Conservation (phyloP, 1,284 basidiomycete species). For the Tilletia horrida region DNA sequence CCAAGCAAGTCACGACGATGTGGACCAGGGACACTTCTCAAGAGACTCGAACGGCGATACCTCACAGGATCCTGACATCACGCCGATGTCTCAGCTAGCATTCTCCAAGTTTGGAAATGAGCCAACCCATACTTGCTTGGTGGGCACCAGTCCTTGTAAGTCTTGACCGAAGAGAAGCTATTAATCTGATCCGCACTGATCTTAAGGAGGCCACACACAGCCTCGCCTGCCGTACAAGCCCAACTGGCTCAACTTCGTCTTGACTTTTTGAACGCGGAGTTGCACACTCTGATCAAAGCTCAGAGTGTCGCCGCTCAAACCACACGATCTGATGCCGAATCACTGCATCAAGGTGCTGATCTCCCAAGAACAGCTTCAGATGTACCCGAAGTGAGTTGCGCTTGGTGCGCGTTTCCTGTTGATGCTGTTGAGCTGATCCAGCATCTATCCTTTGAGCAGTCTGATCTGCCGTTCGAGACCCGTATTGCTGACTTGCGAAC, state of each 20-base stretch:
- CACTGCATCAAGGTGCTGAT: too few species aligned
- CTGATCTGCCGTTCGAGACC: not conserved
- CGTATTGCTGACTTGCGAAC: constrained; percentile 30
- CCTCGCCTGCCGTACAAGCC: constrained; percentile 70
- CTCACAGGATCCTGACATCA: not conserved
- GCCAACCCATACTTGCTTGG: constrained; percentile 75
- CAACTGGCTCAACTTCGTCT: constrained; percentile 64
- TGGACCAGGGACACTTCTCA: constrained; percentile 13
- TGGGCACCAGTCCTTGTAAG: constrained; percentile 35
- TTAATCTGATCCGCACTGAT: not conserved
- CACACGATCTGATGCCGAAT: too few species aligned
- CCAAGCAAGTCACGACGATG: constrained; percentile 23
- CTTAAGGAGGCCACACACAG: too few species aligned
- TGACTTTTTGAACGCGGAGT: constrained; percentile 30
- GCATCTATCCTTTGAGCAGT: not conserved
- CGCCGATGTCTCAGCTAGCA: constrained; percentile 26
- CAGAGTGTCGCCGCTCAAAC: too few species aligned
- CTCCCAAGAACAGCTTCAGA: too few species aligned
- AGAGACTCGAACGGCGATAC: not conserved
- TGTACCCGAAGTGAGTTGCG: too few species aligned
- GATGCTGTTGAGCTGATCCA: not conserved
- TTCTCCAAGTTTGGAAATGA: constrained; percentile 80
- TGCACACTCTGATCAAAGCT: constrained; percentile 40
- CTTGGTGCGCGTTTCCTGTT: too few species aligned
- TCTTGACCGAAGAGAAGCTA: not conserved